Percentiles rank a stretch among this genome's conserved stretches.
phyloP scores from a whole-genome alignment of 495 filamentous ascomycete species.

The Trichoderma reesei region DNA sequence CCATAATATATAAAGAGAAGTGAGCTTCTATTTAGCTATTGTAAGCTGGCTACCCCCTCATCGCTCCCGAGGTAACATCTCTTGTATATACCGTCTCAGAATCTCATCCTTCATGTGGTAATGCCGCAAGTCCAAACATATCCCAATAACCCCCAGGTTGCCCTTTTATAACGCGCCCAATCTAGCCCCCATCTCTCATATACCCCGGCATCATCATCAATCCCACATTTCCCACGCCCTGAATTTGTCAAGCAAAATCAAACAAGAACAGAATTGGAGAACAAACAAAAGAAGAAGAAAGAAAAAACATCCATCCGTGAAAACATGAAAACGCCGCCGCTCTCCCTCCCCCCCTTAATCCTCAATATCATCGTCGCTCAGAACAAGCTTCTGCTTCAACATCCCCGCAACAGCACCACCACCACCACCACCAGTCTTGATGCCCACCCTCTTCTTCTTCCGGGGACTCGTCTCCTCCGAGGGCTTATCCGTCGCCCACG shows the following conservation, averaged over 20 bases:
- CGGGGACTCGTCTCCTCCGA: constrained; percentile 33
- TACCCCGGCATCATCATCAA: neutral
- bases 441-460: constrained; percentile 30
- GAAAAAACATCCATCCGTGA: neutral
- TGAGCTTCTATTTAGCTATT: neutral
- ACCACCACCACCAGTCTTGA: constrained; percentile 19
- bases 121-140: neutral
- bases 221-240: neutral
- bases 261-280: neutral
- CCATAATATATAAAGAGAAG: neutral
- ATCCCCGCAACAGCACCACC: constrained; percentile 25
- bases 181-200: neutral
- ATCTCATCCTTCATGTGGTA: neutral
- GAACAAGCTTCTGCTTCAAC: constrained; percentile 54
- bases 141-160: neutral
- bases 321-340: neutral
- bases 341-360: constrained; percentile 40
- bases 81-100: neutral
- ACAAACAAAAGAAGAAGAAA: neutral
- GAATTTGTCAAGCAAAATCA: neutral
- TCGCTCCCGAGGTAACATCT: neutral
- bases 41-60: too few species aligned
- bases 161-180: neutral
- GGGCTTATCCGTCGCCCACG: constrained; percentile 50
- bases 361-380: constrained; percentile 96